Evolutionary conservation across 352 stramenopile species (phyloP).

Genomic region (Globisporangium acanthophoron): DNA sequence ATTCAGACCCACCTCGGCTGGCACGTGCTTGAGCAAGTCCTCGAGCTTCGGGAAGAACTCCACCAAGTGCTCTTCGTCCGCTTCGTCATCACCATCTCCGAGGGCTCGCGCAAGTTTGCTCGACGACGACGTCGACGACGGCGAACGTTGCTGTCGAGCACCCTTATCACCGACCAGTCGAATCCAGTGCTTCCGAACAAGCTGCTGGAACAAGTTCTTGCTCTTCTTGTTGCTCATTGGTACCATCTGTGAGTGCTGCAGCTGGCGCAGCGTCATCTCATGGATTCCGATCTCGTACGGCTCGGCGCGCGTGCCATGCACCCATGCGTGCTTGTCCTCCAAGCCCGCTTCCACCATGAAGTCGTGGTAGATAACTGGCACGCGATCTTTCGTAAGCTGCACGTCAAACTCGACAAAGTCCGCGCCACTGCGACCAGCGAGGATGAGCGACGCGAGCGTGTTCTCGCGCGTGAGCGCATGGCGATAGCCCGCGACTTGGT

Average conservation of each 20-base stretch:
- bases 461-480: constrained; percentile 71
- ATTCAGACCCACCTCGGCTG: constrained; percentile 67
- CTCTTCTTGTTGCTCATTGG: constrained; percentile 33
- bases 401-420: constrained; percentile 86
- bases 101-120: too few species aligned
- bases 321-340: constrained; percentile 44
- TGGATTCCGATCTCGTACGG: constrained; percentile 66
- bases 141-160: too few species aligned
- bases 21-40: constrained; percentile 64
- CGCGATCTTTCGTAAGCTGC: constrained; percentile 69
- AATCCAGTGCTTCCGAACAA: constrained; percentile 65
- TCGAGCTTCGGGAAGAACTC: constrained; percentile 68
- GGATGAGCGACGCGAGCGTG: constrained; percentile 65
- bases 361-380: constrained; percentile 79
- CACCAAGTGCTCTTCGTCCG: constrained; percentile 49
- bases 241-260: constrained; percentile 40
- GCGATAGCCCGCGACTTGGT: constrained; percentile 55
- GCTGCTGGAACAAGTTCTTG: constrained; percentile 29
- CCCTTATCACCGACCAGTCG: constrained; percentile 30
- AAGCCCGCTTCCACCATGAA: constrained; percentile 62
- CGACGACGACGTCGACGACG: too few species aligned
- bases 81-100: constrained; percentile 1
- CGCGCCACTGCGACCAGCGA: constrained; percentile 56
- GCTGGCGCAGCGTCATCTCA: constrained; percentile 56
- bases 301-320: constrained; percentile 42